These are phyloP conservation scores for Dendrobium chrysotoxum DNA, from an alignment of 106 monocot species.

Conservation along the genomic window DNA sequence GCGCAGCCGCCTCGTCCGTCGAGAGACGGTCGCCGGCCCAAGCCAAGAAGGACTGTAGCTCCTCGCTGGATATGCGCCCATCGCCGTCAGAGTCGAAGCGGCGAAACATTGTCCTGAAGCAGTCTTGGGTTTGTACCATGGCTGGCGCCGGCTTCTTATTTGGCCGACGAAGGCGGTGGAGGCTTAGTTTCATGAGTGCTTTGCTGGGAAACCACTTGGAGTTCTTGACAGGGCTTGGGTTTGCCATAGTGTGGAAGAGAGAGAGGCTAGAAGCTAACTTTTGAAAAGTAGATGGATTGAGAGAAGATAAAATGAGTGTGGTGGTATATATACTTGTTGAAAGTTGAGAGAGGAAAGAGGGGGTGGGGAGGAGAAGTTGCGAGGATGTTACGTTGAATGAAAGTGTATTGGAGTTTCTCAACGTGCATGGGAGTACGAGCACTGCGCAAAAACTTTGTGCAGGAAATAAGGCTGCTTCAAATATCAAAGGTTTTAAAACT, in stretches of 20 bases:
- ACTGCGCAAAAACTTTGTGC: neutral
- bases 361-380: slow-evolving; percentile 8
- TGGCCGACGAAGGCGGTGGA: slow-evolving; percentile 4
- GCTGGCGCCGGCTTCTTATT: neutral
- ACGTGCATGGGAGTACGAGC: neutral
- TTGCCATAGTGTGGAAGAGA: neutral
- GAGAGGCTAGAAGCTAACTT: too few species aligned
- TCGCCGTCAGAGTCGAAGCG: slow-evolving; percentile 26
- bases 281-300: neutral
- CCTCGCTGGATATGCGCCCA: slow-evolving; percentile 18
- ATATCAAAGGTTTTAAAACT: neutral
- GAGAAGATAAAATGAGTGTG: neutral
- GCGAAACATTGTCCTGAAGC: slow-evolving; percentile 16
- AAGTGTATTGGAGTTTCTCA: slow-evolving; percentile 18
- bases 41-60: slow-evolving; percentile 17
- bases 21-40: slow-evolving; percentile 20
- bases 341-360: neutral
- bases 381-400: slow-evolving; percentile 13
- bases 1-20: slow-evolving; percentile 7
- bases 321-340: neutral
- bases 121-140: too few species aligned
- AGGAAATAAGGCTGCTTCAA: neutral
- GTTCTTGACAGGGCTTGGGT: neutral
- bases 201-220: slow-evolving; percentile 23
- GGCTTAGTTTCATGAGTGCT: slow-evolving; percentile 2